Evolutionary conservation across 129 eudicot genomes (phyloP).

Genomic region (Arctium minus): DNA sequence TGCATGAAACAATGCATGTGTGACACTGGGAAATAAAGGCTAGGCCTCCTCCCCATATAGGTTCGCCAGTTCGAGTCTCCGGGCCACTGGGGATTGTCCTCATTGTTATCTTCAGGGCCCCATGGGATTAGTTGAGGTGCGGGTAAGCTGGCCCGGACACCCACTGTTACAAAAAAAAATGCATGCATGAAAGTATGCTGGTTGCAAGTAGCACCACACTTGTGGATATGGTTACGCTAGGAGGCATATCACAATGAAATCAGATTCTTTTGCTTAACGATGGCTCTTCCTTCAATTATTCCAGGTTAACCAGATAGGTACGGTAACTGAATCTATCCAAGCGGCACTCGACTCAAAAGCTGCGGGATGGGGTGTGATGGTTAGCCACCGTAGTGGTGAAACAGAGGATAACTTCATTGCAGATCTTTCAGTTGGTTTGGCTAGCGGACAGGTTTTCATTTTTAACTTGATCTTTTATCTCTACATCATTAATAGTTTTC

Average conservation of each 20-base stretch:
- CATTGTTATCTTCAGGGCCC: too few species aligned
- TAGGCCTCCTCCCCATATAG: too few species aligned
- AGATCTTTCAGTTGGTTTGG: conserved; percentile 93
- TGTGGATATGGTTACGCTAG: neutral
- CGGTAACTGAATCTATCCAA: conserved; percentile 90
- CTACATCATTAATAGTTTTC: neutral
- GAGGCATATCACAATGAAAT: neutral
- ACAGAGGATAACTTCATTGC: conserved; percentile 98
- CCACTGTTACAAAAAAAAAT: too few species aligned
- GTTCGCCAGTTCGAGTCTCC: too few species aligned
- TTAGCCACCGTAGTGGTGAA: conserved; percentile 98
- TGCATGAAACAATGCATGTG: too few species aligned
- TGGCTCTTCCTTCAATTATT: conserved; percentile 2
- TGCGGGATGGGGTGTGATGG: conserved; percentile 99
- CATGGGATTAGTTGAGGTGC: too few species aligned
- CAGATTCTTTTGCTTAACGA: neutral
- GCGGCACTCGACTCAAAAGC: conserved; percentile 95
- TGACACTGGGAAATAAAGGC: too few species aligned
- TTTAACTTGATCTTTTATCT: neutral
- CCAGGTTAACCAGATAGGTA: conserved; percentile 97
- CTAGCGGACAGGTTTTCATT: conserved; percentile 85
- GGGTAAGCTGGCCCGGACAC: too few species aligned
- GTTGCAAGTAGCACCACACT: too few species aligned
- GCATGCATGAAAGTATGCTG: too few species aligned
- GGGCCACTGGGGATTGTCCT: too few species aligned